These are phyloP conservation scores for Macrophomina tecta DNA, from an alignment of 2,329 filamentous ascomycete genomes.

Conservation along the genomic window DNA sequence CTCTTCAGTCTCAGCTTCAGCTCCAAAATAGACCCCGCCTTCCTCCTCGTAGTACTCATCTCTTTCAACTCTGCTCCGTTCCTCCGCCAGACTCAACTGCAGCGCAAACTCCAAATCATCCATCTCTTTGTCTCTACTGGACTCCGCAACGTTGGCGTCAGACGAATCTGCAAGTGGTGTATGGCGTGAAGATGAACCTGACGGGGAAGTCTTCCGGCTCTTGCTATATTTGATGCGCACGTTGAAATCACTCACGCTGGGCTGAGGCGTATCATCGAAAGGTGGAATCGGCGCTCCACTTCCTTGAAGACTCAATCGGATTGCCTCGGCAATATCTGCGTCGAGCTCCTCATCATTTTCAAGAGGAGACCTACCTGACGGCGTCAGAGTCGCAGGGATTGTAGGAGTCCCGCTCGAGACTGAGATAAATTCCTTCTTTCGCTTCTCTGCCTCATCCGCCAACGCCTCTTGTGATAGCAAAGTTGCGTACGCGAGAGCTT, in stretches of 20 bases:
- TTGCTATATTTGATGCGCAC: constrained; percentile 55
- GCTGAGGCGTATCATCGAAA: not conserved
- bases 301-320: constrained; percentile 56
- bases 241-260: constrained; percentile 39
- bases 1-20: constrained; percentile 12
- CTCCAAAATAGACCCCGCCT: not conserved
- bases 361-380: constrained; percentile 38
- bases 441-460: constrained; percentile 54
- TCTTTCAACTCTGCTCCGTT: constrained; percentile 54
- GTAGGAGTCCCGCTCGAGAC: constrained; percentile 44
- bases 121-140: constrained; percentile 52
- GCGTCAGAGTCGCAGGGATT: constrained; percentile 38
- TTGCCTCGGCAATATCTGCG: constrained; percentile 67
- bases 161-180: constrained; percentile 34
- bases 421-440: constrained; percentile 48
- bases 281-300: constrained; percentile 27
- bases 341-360: constrained; percentile 58
- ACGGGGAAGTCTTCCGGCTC: constrained; percentile 32
- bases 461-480: constrained; percentile 66
- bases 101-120: constrained; percentile 67
- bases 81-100: constrained; percentile 66
- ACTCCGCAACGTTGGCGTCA: constrained; percentile 45
- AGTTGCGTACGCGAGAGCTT: constrained; percentile 67
- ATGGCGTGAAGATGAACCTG: constrained; percentile 30
- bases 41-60: constrained; percentile 6